Evolutionary conservation across 2,329 filamentous ascomycete species (phyloP).

Genomic region (Pseudogymnoascus destructans): DNA sequence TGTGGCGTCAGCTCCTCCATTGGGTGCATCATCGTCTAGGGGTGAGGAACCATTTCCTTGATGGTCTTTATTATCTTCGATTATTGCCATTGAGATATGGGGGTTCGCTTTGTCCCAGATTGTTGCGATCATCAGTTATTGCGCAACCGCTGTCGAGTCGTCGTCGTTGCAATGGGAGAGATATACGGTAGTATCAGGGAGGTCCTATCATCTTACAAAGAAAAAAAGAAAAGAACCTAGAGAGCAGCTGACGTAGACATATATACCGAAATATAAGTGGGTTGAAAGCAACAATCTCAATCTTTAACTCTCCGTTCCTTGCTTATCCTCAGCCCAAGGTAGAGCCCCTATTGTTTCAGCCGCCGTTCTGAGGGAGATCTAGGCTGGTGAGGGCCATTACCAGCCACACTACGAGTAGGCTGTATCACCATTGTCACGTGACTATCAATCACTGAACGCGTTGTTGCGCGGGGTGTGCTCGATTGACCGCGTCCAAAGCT

Average conservation of each 20-base stretch:
- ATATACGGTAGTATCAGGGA: neutral
- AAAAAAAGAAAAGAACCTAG: neutral
- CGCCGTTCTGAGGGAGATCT: neutral
- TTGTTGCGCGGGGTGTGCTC: neutral
- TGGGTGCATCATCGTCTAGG: neutral
- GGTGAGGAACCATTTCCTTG: neutral
- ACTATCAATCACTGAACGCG: neutral
- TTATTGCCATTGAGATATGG: neutral
- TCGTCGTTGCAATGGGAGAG: neutral
- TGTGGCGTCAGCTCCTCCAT: neutral
- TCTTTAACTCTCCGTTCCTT: neutral
- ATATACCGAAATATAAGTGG: neutral
- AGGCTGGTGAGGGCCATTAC: neutral
- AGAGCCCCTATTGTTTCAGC: neutral
- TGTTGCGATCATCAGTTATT: neutral
- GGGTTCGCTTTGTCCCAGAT: neutral
- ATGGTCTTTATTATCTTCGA: slow-evolving; percentile 4
- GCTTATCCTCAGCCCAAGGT: neutral
- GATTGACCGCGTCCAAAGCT: slow-evolving; percentile 1
- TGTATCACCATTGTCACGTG: neutral
- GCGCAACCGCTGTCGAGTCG: neutral
- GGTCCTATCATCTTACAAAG: neutral
- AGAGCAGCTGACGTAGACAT: neutral
- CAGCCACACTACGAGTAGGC: neutral
- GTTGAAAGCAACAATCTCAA: neutral